These are phyloP conservation scores for Ophiostoma fasciatum DNA, from an alignment of 2,329 filamentous ascomycete genomes.

Conservation along the genomic window DNA sequence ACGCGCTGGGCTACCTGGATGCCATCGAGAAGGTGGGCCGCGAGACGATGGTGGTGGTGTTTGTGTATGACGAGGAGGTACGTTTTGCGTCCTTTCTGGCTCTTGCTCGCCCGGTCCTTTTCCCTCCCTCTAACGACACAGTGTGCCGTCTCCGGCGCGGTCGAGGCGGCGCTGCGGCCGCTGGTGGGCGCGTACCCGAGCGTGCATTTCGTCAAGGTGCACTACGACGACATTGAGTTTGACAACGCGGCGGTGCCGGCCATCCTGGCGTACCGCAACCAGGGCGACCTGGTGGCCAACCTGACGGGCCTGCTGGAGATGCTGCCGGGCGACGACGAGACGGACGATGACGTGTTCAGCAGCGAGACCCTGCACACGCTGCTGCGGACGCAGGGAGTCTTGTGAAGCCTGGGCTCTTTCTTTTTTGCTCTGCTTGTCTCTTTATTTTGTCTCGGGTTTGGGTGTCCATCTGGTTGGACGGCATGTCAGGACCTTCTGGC, in stretches of 20 bases:
- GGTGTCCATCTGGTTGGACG: no score
- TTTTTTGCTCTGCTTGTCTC: neutral
- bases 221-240: constrained; percentile 88
- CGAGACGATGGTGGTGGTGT: constrained; percentile 79
- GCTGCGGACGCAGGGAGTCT: constrained; percentile 35
- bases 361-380: constrained; percentile 36
- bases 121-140: constrained; percentile 21
- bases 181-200: constrained; percentile 57
- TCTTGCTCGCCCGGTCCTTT: constrained; percentile 15
- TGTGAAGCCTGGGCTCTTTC: constrained; percentile 21
- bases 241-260: constrained; percentile 79
- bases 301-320: constrained; percentile 76
- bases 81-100: constrained; percentile 18
- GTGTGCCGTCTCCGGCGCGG: constrained; percentile 64
- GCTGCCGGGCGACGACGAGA: constrained; percentile 56
- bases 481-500: no score
- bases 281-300: constrained; percentile 81
- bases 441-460: no score
- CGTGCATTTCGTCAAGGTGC: constrained; percentile 78
- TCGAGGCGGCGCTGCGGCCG: constrained; percentile 63
- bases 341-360: constrained; percentile 45
- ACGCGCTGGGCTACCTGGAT: constrained; percentile 87
- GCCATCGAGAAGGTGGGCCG: constrained; percentile 78
- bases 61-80: constrained; percentile 82
- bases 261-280: constrained; percentile 72